Evolutionary conservation across 2,329 filamentous ascomycete species (phyloP).

Genomic region (Fusarium lateritium): DNA sequence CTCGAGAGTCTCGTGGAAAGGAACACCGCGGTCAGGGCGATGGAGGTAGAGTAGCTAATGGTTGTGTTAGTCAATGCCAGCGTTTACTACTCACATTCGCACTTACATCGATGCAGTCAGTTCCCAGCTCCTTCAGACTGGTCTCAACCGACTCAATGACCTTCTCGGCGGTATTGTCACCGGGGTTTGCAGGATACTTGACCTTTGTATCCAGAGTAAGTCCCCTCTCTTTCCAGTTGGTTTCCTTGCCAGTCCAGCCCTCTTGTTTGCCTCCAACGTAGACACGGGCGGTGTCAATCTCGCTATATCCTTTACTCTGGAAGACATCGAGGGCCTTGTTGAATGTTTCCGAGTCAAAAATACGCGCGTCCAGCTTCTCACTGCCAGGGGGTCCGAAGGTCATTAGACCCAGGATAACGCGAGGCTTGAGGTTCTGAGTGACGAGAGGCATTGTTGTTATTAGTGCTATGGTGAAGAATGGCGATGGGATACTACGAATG

Average conservation of each 20-base stretch:
- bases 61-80: slow-evolving; percentile 14
- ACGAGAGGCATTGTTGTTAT: slow-evolving; percentile 63
- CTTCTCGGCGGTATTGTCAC: slow-evolving; percentile 74
- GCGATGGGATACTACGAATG: neutral
- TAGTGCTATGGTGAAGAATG: neutral
- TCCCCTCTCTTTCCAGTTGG: slow-evolving; percentile 84
- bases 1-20: slow-evolving; percentile 84
- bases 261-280: slow-evolving; percentile 84
- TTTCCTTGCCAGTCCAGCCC: slow-evolving; percentile 77
- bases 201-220: slow-evolving; percentile 84
- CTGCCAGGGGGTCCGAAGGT: slow-evolving; percentile 79
- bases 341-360: slow-evolving; percentile 77
- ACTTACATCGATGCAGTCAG: slow-evolving; percentile 78
- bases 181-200: slow-evolving; percentile 71
- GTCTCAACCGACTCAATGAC: slow-evolving; percentile 76
- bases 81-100: neutral
- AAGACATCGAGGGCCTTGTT: slow-evolving; percentile 81
- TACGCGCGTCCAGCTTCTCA: slow-evolving; percentile 73
- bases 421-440: slow-evolving; percentile 65
- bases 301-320: slow-evolving; percentile 84
- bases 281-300: slow-evolving; percentile 85
- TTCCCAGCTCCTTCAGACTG: slow-evolving; percentile 79
- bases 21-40: slow-evolving; percentile 70
- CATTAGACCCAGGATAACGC: slow-evolving; percentile 89
- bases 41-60: slow-evolving; percentile 57